Base-by-base conservation (phyloP, 768 basidiomycete species). In the Lepiota subincarnata region DNA sequence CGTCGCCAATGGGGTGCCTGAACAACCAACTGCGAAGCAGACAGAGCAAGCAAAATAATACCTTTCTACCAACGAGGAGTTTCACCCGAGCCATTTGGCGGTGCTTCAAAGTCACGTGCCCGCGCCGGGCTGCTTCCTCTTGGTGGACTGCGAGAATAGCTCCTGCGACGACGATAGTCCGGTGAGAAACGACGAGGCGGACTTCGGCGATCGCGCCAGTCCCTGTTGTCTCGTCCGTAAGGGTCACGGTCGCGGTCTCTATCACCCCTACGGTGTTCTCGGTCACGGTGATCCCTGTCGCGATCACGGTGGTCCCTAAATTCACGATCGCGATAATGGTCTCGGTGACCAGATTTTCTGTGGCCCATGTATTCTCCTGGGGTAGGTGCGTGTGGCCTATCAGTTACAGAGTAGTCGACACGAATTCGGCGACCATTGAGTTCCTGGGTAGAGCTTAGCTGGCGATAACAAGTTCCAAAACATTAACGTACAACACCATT, bases 281-380 rank as follows among this genome's bases (percentile, higher is more conserved):
- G 61, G 48, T 77, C 76, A 16, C 73, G 69, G 47, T 72, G 63
- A 50, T 70, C 70, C 40, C 71, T 59, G 44, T 63, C 62, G 51
- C 46, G 48, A 41, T 72, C 70, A 40, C 74, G 65, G 41, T 70
- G 62, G 36, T 62, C 59, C 37, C 70, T 74, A 28, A 77, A 73
- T 44, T 71, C 68, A 37, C 66, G 61, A 53, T 72, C 66, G 42
- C 65, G 66, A 57, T 73, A 69, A 18, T 70, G 66, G 49, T 76
- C 74, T 18, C 74, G 68, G 38, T 61, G 53, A 28, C 64, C 65
- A 13, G 79, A 70, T 50, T 89, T 87, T 45, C 89, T 83, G 60
- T 91, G 88, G 11, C 96, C 93, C 91, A 96, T 96, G 69, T 98
- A 99, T 73, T 97, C 92, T 56, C 96, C 96, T 3, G 96, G 96